Evolutionary conservation across 192 early-diverging fungal species (phyloP).

Genomic region (Coemansia sp.): DNA sequence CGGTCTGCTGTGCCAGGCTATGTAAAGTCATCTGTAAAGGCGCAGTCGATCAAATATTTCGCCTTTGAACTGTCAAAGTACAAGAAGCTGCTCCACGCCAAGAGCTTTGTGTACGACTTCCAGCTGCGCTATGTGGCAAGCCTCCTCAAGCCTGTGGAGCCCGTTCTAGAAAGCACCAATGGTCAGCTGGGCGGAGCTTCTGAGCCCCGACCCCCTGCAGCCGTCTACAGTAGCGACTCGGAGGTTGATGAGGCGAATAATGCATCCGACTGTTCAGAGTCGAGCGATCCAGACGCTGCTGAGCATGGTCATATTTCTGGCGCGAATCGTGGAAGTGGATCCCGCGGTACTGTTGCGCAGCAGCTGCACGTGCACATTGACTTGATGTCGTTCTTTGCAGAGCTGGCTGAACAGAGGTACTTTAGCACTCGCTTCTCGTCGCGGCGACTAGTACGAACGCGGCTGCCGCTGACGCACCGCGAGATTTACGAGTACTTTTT

Average conservation of each 20-base stretch:
- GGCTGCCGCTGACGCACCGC: slow-evolving; percentile 39
- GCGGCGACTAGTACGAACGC: slow-evolving; percentile 45
- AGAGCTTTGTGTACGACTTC: slow-evolving; percentile 60
- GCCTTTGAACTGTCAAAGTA: slow-evolving; percentile 56
- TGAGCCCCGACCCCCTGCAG: not conserved
- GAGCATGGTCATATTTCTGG: not conserved
- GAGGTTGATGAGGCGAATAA: slow-evolving; percentile 13
- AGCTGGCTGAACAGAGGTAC: slow-evolving; percentile 53
- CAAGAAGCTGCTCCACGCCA: slow-evolving; percentile 59
- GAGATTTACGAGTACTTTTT: slow-evolving; percentile 57
- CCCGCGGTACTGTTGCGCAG: slow-evolving; percentile 36
- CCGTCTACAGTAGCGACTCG: slow-evolving; percentile 45
- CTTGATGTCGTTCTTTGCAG: slow-evolving; percentile 37
- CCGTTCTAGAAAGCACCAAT: not conserved
- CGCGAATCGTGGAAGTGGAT: not conserved
- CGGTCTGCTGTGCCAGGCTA: slow-evolving; percentile 56
- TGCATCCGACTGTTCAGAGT: slow-evolving; percentile 20
- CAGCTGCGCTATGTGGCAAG: slow-evolving; percentile 57
- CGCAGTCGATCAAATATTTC: slow-evolving; percentile 52
- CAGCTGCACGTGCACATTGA: slow-evolving; percentile 52
- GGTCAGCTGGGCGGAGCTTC: not conserved
- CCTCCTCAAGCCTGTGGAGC: slow-evolving; percentile 30
- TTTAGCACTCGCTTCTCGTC: slow-evolving; percentile 59
- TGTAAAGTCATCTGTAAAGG: slow-evolving; percentile 43
- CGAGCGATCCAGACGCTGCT: slow-evolving; percentile 23